Conservation (phyloP, 1,284 basidiomycete species). For the Puccinia coronata region DNA sequence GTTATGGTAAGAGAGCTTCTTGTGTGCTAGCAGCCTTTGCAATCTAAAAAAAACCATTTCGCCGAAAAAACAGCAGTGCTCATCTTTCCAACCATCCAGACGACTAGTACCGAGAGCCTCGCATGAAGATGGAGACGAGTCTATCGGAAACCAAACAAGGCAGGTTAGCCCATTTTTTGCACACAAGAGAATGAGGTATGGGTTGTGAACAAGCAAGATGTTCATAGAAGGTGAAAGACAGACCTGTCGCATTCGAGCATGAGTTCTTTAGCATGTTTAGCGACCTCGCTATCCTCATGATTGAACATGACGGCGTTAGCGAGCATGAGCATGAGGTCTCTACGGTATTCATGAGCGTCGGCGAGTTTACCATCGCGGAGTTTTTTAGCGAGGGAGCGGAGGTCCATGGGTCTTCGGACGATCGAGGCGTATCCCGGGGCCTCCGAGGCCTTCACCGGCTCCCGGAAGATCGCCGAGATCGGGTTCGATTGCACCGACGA, state of each 20-base stretch:
- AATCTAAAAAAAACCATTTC: too few relatives aligned
- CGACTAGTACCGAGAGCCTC: constrained; percentile 44
- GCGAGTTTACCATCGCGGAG: constrained; percentile 78
- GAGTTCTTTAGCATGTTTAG: constrained; percentile 79
- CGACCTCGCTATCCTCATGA: constrained; percentile 63
- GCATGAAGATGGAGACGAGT: constrained; percentile 48
- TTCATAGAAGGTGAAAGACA: too few relatives aligned
- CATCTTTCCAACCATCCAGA: too few relatives aligned
- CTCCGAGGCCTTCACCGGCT: constrained; percentile 80
- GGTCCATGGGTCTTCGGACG: constrained; percentile 85
- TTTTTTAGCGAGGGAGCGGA: constrained; percentile 79
- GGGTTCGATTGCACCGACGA: constrained; percentile 48
- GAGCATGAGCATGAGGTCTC: constrained; percentile 88
- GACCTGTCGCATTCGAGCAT: constrained; percentile 67
- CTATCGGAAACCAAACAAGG: too few relatives aligned
- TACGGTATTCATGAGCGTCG: constrained; percentile 79
- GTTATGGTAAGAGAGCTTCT: too few relatives aligned
- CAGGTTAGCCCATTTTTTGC: too few relatives aligned
- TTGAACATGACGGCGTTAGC: constrained; percentile 97
- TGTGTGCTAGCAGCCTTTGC: too few relatives aligned
- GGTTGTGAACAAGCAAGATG: too few relatives aligned
- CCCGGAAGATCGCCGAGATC: constrained; percentile 69
- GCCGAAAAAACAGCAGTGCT: too few relatives aligned
- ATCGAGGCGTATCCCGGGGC: constrained; percentile 88
- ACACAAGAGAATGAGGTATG: too few relatives aligned